Evolutionary conservation across 495 filamentous ascomycete genomes (phyloP).

Genomic region (Apodospora peruviana): DNA sequence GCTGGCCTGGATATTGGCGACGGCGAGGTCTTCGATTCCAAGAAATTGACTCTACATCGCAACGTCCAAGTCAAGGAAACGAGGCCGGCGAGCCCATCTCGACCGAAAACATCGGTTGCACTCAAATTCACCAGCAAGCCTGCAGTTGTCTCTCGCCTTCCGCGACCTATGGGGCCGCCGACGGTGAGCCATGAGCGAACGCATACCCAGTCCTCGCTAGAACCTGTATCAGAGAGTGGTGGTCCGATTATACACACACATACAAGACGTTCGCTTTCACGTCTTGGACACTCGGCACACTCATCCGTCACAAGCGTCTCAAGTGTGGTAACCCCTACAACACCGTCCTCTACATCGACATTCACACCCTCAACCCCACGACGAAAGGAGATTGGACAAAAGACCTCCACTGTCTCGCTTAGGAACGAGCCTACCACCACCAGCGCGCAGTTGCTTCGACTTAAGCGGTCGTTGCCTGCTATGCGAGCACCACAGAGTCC

Average conservation of each 20-base stretch:
- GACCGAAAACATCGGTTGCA: conserved; percentile 71
- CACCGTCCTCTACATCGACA: conserved; percentile 49
- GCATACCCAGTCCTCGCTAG: conserved; percentile 69
- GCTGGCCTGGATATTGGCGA: conserved; percentile 82
- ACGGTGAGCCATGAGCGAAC: conserved; percentile 54
- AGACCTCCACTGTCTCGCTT: conserved; percentile 48
- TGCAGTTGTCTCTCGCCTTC: conserved; percentile 43
- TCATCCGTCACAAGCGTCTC: conserved; percentile 51
- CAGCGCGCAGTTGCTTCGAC: conserved; percentile 65
- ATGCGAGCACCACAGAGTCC: conserved; percentile 55
- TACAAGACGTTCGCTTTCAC: conserved; percentile 55
- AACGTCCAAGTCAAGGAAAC: conserved; percentile 81
- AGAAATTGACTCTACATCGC: conserved; percentile 80
- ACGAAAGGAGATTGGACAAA: conserved; percentile 53
- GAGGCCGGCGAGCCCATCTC: conserved; percentile 57
- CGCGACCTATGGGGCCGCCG: conserved; percentile 52
- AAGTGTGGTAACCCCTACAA: conserved; percentile 49
- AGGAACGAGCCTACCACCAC: conserved; percentile 61
- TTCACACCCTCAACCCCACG: conserved; percentile 52
- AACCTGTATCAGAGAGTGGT: conserved; percentile 89
- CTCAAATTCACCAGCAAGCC: conserved; percentile 84
- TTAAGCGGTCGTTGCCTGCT: conserved; percentile 83
- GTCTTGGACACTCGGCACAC: conserved; percentile 60
- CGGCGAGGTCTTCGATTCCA: conserved; percentile 71
- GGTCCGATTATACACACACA: conserved; percentile 55